Conservation (phyloP, 1,284 basidiomycete genomes). For the Gomphus sp. region DNA sequence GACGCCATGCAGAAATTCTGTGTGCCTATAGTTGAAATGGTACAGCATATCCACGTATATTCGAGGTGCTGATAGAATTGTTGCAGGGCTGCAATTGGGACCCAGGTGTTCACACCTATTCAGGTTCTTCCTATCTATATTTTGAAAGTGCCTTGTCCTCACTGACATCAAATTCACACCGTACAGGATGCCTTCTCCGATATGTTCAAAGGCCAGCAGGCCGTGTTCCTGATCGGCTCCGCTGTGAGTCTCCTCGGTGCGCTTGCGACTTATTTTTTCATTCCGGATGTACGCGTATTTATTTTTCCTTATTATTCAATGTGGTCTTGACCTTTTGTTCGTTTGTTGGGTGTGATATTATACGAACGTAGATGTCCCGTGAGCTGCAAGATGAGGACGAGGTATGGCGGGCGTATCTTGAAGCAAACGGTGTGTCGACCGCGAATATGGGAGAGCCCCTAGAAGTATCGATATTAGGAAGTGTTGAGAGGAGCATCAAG, state of each 20-base stretch:
- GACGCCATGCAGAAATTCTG: no score
- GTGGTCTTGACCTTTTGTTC: neutral
- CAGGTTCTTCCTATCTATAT: neutral
- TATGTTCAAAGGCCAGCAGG: slow-evolving; percentile 18
- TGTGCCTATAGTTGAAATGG: neutral
- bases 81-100: neutral
- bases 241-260: slow-evolving; percentile 17
- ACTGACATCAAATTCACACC: neutral
- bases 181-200: slow-evolving; percentile 14
- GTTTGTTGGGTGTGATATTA: neutral
- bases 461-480: neutral
- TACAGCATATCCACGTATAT: no score
- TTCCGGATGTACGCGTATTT: slow-evolving; percentile 12
- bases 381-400: slow-evolving; percentile 17
- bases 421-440: slow-evolving; percentile 13
- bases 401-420: slow-evolving; percentile 15
- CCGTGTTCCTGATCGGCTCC: slow-evolving; percentile 18
- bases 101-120: neutral
- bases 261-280: slow-evolving; percentile 13
- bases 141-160: no score
- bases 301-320: no score
- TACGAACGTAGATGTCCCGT: slow-evolving; percentile 2
- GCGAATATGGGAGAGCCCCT: neutral
- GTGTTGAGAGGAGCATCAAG: neutral
- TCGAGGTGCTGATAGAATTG: neutral